These are phyloP conservation scores for Colletotrichum navitas DNA, from an alignment of 2,329 filamentous ascomycete species.

Conservation along the genomic window DNA sequence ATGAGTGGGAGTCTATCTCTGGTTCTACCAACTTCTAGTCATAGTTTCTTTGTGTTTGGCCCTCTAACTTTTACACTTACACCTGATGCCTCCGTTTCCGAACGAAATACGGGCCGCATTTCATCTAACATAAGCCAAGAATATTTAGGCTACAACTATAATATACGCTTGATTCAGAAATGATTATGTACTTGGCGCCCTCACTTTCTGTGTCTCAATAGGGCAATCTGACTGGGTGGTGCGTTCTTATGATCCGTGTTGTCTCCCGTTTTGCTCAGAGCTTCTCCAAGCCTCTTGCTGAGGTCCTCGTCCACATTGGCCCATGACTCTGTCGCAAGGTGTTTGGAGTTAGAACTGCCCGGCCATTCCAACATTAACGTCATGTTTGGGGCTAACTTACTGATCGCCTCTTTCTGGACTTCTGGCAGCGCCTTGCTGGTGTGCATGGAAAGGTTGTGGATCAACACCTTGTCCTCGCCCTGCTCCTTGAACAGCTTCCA, in stretches of 20 bases:
- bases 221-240: background rate
- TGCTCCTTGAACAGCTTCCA: slow-evolving; percentile 25
- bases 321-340: slow-evolving; percentile 2
- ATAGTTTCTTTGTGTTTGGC: background rate
- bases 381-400: background rate
- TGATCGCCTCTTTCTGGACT: slow-evolving; percentile 14
- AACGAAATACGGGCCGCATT: background rate
- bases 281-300: background rate
- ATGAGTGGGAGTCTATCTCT: slow-evolving; percentile 63
- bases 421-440: slow-evolving; percentile 12
- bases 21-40: slow-evolving; percentile 51
- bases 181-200: too few relatives aligned
- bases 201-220: background rate
- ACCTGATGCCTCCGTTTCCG: too few relatives aligned
- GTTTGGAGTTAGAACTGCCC: background rate
- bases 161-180: background rate
- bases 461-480: slow-evolving; percentile 9
- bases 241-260: background rate
- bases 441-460: slow-evolving; percentile 17
- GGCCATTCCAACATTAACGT: background rate
- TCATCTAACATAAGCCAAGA: fast-evolving
- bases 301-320: slow-evolving; percentile 10
- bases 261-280: background rate
- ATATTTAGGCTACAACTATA: background rate
- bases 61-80: background rate